These are phyloP conservation scores for Anisodus tanguticus DNA, from an alignment of 257 asterid genomes.

Conservation along the genomic window DNA sequence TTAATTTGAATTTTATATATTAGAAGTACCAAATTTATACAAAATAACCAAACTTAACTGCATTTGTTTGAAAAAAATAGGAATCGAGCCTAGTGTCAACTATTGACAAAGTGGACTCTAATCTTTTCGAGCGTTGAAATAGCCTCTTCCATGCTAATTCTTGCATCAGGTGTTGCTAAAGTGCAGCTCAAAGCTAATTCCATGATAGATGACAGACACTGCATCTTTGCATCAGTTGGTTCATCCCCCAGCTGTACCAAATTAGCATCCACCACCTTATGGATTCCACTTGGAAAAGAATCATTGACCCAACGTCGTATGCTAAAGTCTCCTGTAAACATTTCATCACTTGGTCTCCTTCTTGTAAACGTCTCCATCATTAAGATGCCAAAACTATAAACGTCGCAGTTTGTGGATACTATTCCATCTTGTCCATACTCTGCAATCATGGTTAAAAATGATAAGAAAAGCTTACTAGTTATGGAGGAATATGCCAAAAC, in stretches of 20 bases:
- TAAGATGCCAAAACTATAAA: not conserved
- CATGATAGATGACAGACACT: not conserved
- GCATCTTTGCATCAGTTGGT: not conserved
- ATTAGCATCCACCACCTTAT: constrained; percentile 11
- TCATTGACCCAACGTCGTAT: not conserved
- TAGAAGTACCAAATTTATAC: not conserved
- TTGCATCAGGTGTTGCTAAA: not conserved
- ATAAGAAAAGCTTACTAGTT: not conserved
- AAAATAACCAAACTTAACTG: not conserved
- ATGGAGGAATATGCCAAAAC: not conserved
- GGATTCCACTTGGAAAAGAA: not conserved
- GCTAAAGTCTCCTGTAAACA: not conserved
- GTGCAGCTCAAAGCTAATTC: not conserved
- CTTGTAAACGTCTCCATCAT: not conserved
- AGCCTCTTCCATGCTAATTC: not conserved
- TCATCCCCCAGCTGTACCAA: not conserved
- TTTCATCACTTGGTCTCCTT: not conserved
- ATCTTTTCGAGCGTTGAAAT: not conserved
- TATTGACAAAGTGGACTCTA: constrained; percentile 6
- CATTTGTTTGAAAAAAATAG: too few relatives aligned
- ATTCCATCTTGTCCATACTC: not conserved
- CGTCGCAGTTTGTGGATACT: not conserved
- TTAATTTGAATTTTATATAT: too few relatives aligned
- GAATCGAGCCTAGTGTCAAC: not conserved
- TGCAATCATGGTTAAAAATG: not conserved